Evolutionary conservation across 495 filamentous ascomycete genomes (phyloP).

Genomic region (Podospora tetraspora): DNA sequence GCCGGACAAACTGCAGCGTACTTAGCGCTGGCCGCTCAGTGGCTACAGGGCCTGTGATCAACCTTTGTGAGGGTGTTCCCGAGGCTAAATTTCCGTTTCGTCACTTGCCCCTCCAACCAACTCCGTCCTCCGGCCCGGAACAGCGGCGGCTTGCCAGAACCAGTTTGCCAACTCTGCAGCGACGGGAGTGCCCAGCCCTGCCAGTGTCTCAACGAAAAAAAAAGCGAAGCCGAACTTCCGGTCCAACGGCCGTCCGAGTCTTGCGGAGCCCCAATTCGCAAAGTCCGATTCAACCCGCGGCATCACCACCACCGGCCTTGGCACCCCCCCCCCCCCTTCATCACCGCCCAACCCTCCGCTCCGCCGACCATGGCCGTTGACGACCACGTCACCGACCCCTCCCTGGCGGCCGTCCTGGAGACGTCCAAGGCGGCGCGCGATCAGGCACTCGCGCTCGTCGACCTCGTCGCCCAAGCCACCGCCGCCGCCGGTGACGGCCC

Average conservation of each 20-base stretch:
- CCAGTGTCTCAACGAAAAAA: neutral
- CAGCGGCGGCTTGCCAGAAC: neutral
- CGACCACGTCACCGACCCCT: constrained; percentile 63
- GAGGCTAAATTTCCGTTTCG: constrained; percentile 7
- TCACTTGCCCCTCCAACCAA: neutral
- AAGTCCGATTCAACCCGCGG: neutral
- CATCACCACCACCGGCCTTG: neutral
- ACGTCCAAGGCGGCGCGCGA: constrained; percentile 63
- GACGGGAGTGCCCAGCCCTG: neutral
- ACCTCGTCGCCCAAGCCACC: constrained; percentile 48
- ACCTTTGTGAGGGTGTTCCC: neutral
- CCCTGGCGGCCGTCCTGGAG: constrained; percentile 64
- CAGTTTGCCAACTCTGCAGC: neutral
- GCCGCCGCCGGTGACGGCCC: constrained; percentile 29
- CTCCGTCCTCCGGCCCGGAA: neutral
- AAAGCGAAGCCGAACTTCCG: neutral
- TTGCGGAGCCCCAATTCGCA: neutral
- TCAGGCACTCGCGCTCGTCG: constrained; percentile 65
- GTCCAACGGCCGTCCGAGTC: neutral
- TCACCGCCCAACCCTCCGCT: neutral
- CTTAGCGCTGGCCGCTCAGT: neutral
- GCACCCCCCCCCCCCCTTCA: neutral
- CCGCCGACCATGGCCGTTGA: constrained; percentile 38
- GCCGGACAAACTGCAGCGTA: neutral
- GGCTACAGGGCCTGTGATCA: neutral